A percentile compares a stretch with the other conserved stretches of the same genome.
Evolutionary conservation across 441 rosid genomes (phyloP).

Genomic region (Arabidopsis hybrid): DNA sequence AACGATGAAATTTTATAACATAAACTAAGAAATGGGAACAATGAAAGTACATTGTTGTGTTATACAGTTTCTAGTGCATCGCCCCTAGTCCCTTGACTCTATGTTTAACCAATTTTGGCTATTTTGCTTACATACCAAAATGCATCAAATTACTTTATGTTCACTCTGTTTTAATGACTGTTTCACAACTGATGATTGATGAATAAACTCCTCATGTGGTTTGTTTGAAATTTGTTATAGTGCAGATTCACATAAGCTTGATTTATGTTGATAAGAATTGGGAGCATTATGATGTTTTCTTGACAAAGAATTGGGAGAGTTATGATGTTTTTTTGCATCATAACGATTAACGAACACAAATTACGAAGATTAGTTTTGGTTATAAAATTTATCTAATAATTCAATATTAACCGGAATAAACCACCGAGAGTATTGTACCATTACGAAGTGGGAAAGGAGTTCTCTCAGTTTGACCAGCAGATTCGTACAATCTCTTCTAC

Average conservation of each 20-base stretch:
- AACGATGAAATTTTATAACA: background rate
- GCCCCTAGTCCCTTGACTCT: background rate
- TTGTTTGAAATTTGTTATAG: background rate
- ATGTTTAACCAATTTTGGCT: too few relatives aligned
- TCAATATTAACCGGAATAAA: slow-evolving; percentile 19
- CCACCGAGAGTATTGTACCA: slow-evolving; percentile 13
- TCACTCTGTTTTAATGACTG: too few relatives aligned
- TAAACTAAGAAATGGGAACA: too few relatives aligned
- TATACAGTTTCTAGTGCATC: background rate
- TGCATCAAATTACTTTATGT: background rate
- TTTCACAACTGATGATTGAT: too few relatives aligned
- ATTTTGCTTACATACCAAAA: too few relatives aligned
- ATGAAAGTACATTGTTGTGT: too few relatives aligned
- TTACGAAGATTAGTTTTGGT: background rate
- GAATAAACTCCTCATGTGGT: background rate
- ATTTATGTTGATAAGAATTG: background rate
- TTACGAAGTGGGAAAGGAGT: background rate
- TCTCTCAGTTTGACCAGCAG: slow-evolving; percentile 12
- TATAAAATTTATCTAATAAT: background rate
- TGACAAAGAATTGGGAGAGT: too few relatives aligned
- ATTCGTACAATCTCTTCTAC: slow-evolving; percentile 21
- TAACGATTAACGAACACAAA: too few relatives aligned
- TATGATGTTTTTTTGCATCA: too few relatives aligned
- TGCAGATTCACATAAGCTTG: background rate
- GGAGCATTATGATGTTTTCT: background rate